Base-by-base conservation (phyloP, 1,139 yeast species). In the Geotrichum europaeum region DNA sequence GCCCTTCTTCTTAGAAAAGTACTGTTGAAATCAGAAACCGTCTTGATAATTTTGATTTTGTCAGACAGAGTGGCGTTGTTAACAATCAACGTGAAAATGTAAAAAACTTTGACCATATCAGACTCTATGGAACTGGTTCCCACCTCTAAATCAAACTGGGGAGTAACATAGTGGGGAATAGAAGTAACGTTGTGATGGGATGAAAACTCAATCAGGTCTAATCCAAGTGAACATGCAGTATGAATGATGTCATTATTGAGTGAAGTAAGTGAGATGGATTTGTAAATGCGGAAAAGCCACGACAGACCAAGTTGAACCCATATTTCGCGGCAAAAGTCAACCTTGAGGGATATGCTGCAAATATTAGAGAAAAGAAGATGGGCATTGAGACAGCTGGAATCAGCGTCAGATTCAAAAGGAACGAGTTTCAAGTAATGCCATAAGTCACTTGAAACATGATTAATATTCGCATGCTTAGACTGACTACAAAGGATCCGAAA, bases 181-280 rank as follows among this genome's bases (percentile, higher is more conserved):
- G 45, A 25, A 34, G 55, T 53, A 7, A 53, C 10, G 10, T 40
- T 49, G 36, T 45, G 22, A 25, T 49, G 18, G 22, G 20, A 40
- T 40, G 18, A 40, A 40, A 40, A 40, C 13, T 52, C 56, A 45
- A 57, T 56, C 12, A 61, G 34, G 51, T 61, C 64, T 6, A 61
- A 34, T 1, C 58, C 60, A 13, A 61, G 53, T n/a, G 62, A 50
- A 5, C 62, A 51, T 7, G 62, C 58, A 9, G 58, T 34, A 32
- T 55, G 51, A 47, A 56, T 62, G 18, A 61, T 13, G 24, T 58
- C 55, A 2, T 30, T 15, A 51, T 10, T 34, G 4, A 56, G 20
- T 4, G 49, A 9, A 7, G 18, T 20, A 7, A 32, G n/a, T 7
- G 18, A 7, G 13, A 52, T 25, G 18, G 57, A 24, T 7, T 28